Conservation (phyloP, 176 grass and related monocot species). For the Oryza officinalis region DNA sequence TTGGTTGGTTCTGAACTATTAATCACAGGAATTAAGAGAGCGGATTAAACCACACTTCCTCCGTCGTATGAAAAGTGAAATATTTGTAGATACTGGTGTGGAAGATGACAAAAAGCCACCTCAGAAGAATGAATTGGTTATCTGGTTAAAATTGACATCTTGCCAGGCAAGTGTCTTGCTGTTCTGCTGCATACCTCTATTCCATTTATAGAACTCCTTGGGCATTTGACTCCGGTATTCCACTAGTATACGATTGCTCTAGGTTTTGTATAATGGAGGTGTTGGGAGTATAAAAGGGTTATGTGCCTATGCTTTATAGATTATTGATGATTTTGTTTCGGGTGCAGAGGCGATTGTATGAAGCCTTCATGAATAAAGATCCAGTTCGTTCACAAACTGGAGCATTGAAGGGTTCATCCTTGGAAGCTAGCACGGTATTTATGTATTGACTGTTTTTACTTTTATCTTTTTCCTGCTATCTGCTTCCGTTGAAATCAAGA, state of each 20-base stretch:
- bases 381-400: conserved; percentile 49
- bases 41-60: conserved; percentile 79
- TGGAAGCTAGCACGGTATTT: conserved; percentile 67
- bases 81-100: conserved; percentile 48
- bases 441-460: conserved; percentile 5
- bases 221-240: not conserved
- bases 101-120: conserved; percentile 32
- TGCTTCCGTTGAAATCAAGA: not conserved
- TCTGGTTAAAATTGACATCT: conserved; percentile 84
- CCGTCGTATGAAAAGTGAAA: conserved; percentile 75
- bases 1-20: conserved; percentile 15
- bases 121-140: conserved; percentile 77
- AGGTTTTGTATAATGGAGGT: not conserved
- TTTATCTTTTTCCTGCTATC: conserved; percentile 4
- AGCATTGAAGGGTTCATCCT: conserved; percentile 45
- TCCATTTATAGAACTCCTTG: no score
- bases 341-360: conserved; percentile 84
- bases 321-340: conserved; percentile 3
- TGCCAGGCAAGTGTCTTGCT: conserved; percentile 54
- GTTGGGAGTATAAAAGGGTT: not conserved
- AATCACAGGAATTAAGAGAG: conserved; percentile 65
- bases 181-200: not conserved
- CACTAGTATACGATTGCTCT: not conserved
- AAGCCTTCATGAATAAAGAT: conserved; percentile 84
- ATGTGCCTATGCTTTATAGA: not conserved